Evolutionary conservation across 352 stramenopile genomes (phyloP).

Genomic region (Globisporangium viniferum): DNA sequence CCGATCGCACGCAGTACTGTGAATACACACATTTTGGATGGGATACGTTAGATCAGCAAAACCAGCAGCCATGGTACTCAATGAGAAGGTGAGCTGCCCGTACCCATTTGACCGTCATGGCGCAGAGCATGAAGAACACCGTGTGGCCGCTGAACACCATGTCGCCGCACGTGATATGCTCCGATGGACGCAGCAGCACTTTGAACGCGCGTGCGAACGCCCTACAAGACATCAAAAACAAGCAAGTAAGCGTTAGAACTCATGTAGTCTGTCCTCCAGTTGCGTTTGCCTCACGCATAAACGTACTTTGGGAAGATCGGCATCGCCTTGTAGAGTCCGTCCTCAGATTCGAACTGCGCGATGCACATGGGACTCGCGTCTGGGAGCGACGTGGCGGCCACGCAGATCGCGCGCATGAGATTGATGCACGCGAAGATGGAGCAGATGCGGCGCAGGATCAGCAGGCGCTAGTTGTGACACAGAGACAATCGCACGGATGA

Average conservation of each 20-base stretch:
- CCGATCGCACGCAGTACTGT: conserved; percentile 67
- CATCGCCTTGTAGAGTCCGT: conserved; percentile 73
- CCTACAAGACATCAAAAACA: conserved; percentile 21
- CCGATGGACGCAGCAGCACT: conserved; percentile 74
- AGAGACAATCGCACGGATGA: conserved; percentile 7
- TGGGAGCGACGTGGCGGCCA: conserved; percentile 82
- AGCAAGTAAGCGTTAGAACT: not conserved
- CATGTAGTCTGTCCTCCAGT: not conserved
- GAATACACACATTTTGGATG: conserved; percentile 8
- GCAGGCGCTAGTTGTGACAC: conserved; percentile 43
- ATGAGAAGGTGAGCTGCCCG: not conserved
- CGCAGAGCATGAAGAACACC: conserved; percentile 83
- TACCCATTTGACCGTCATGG: conserved; percentile 79
- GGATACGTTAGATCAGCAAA: not conserved
- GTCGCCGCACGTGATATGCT: conserved; percentile 87
- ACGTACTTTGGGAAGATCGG: conserved; percentile 87
- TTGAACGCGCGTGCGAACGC: conserved; percentile 79
- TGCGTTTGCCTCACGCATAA: not conserved
- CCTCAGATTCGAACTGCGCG: conserved; percentile 70
- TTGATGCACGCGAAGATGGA: conserved; percentile 86
- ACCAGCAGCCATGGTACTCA: too few relatives aligned
- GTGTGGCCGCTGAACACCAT: conserved; percentile 89
- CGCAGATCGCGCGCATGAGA: conserved; percentile 80
- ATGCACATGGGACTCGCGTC: conserved; percentile 87
- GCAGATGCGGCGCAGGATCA: conserved; percentile 82